phyloP scores from a whole-genome alignment of 345 rosid species.

The Angophora floribunda region DNA sequence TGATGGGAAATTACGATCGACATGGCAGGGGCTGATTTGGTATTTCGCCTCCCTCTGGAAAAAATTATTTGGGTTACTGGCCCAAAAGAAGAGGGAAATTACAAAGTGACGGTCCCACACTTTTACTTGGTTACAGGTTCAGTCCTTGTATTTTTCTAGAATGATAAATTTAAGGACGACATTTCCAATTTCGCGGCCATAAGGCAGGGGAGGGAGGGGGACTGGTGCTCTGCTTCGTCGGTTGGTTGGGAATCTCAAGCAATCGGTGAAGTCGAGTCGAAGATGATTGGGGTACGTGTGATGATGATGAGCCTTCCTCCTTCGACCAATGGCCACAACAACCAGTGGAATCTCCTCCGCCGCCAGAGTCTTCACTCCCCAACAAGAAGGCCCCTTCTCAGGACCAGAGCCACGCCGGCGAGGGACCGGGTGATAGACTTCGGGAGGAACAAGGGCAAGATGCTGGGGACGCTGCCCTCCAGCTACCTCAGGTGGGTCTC shows the following conservation, averaged over 20 bases:
- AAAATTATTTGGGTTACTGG: not conserved
- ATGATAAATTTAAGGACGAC: not conserved
- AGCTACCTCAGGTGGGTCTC: conserved; percentile 73
- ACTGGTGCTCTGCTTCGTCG: not conserved
- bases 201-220: not conserved
- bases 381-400: not conserved
- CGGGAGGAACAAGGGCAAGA: conserved; percentile 73
- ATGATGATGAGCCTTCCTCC: not conserved
- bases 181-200: not conserved
- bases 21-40: not conserved
- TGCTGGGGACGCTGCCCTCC: conserved; percentile 79
- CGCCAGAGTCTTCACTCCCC: not conserved
- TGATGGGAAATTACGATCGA: not conserved
- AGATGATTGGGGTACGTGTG: not conserved
- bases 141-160: not conserved
- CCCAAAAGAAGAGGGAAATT: not conserved
- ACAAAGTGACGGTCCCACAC: not conserved
- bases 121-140: not conserved
- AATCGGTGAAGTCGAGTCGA: not conserved
- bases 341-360: not conserved
- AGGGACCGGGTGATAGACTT: conserved; percentile 62
- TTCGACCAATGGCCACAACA: not conserved
- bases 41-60: not conserved
- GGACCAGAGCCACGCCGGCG: conserved; percentile 2
- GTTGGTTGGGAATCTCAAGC: not conserved